A percentile compares a stretch with the other conserved stretches of the same genome.
phyloP scores from a whole-genome alignment of 1,139 yeast species.

The Spencermartinsiella ligniputridi region DNA sequence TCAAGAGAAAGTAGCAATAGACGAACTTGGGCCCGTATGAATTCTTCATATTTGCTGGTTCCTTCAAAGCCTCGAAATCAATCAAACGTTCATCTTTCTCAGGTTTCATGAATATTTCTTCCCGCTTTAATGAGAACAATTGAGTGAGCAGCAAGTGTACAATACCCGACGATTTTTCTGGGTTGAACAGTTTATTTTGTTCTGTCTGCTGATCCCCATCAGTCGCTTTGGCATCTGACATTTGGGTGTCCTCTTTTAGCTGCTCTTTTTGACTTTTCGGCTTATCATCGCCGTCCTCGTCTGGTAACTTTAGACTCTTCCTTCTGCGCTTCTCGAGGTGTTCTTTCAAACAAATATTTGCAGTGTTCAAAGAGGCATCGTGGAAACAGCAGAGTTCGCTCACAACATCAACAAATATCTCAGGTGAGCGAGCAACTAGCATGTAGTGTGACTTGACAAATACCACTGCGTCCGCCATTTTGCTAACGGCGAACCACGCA shows the following conservation, averaged over 20 bases:
- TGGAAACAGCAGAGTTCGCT: slow-evolving; percentile 38
- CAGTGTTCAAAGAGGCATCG: slow-evolving; percentile 12
- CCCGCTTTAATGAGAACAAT: slow-evolving; percentile 44
- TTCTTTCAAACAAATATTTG: slow-evolving; percentile 19
- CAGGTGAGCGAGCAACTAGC: slow-evolving; percentile 57
- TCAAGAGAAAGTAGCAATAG: slow-evolving; percentile 64
- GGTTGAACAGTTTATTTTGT: slow-evolving; percentile 15
- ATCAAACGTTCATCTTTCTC: slow-evolving; percentile 22
- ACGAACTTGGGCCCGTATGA: slow-evolving; percentile 48
- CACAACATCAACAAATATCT: slow-evolving; percentile 49
- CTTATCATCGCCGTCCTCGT: slow-evolving; percentile 8
- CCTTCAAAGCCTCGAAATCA: slow-evolving; percentile 17
- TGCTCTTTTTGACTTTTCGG: slow-evolving; percentile 8
- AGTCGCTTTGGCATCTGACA: slow-evolving; percentile 15
- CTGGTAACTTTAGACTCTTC: slow-evolving; percentile 7
- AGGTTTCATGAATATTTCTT: slow-evolving; percentile 28
- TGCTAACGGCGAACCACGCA: slow-evolving; percentile 36
- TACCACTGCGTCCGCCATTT: slow-evolving; percentile 45
- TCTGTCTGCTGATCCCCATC: slow-evolving; percentile 8
- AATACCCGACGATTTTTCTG: slow-evolving; percentile 49
- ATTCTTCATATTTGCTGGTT: slow-evolving; percentile 25
- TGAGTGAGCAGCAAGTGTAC: slow-evolving; percentile 60
- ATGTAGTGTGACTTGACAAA: slow-evolving; percentile 54
- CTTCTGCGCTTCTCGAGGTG: slow-evolving; percentile 14
- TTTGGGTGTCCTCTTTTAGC: slow-evolving; percentile 28